Base-by-base conservation (phyloP, 2,329 filamentous ascomycete species). In the Ophiostoma fasciatum region DNA sequence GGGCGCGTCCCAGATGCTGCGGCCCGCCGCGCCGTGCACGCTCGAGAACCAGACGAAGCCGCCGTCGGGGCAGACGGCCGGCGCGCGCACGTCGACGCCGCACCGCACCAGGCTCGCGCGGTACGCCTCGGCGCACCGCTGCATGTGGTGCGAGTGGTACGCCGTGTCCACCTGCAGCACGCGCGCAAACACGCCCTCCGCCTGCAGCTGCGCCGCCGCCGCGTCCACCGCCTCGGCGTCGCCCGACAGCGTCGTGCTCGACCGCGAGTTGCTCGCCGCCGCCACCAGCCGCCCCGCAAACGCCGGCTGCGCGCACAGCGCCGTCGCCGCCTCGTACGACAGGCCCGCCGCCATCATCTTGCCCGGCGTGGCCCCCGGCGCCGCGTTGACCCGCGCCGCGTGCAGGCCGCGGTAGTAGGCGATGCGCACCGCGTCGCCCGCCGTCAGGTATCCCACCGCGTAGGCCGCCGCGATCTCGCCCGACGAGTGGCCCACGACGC, bases 141-240 rank as follows among this genome's bases (percentile, higher is more conserved):
- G 33, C 64, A 68, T 68, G 42, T 67, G 64, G 1, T 53, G 54
- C 0, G 64, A 68, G 46, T 68, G 64, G 34, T 68, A 68, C 0
- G 63, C 64, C 0, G 54, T 62, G 30, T 66, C 60, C 1, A 68
- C 56, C 2, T 45, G 43, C 7, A 68, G 48, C 0, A 52, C 10
- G 2, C 57, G 48, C 0, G 53, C 51, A 33, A 61, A 61, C 33
- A 46, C 56, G 2, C 47, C 38, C 12, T 43, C 37, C 10, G 30
- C 35, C 2, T 32, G 35, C 5, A 58, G 42, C 7, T 46, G 23
- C 0, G 44, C 31, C 9, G 41, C 35, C 4, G 51, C 44, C 15
- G 47, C 40, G 1, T 49, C 12, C 7, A 59, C 46, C 1, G 47
- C 44, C 10, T 54, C 49, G 2, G 43, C 19, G 29, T 59, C 52